Evolutionary conservation across 2,329 filamentous ascomycete genomes (phyloP).

Genomic region (Phialophora tarda): DNA sequence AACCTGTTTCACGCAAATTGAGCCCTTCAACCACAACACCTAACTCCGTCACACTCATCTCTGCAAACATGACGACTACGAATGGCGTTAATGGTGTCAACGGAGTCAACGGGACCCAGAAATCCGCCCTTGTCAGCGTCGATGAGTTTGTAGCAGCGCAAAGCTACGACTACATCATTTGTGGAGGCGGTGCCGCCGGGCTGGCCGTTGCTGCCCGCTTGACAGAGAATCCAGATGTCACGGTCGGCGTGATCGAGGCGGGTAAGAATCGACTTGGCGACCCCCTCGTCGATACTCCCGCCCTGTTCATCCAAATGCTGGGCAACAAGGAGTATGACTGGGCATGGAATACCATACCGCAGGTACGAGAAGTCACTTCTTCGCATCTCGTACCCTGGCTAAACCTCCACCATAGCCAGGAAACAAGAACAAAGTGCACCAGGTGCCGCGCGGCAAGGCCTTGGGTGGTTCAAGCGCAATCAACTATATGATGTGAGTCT

Average conservation of each 20-base stretch:
- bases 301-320: slow-evolving; percentile 38
- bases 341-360: slow-evolving; percentile 43
- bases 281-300: slow-evolving; percentile 40
- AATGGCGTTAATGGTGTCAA: slow-evolving; percentile 29
- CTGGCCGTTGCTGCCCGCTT: slow-evolving; percentile 58
- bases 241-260: slow-evolving; percentile 56
- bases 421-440: slow-evolving; percentile 37
- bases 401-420: slow-evolving; percentile 18
- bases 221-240: slow-evolving; percentile 50
- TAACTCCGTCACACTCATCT: neutral
- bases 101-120: slow-evolving; percentile 24
- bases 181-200: slow-evolving; percentile 63
- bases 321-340: slow-evolving; percentile 47
- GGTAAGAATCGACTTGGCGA: slow-evolving; percentile 45
- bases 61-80: slow-evolving; percentile 29
- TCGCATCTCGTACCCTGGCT: slow-evolving; percentile 16
- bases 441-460: slow-evolving; percentile 42
- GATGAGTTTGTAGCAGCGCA: slow-evolving; percentile 32
- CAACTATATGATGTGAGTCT: slow-evolving; percentile 42
- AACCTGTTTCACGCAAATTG: neutral
- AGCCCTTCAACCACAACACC: neutral
- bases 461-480: slow-evolving; percentile 45
- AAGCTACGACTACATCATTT: slow-evolving; percentile 47
- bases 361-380: slow-evolving; percentile 35
- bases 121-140: slow-evolving; percentile 29